These are phyloP conservation scores for Knufia fluminis DNA, from an alignment of 2,329 filamentous ascomycete genomes.

Conservation along the genomic window DNA sequence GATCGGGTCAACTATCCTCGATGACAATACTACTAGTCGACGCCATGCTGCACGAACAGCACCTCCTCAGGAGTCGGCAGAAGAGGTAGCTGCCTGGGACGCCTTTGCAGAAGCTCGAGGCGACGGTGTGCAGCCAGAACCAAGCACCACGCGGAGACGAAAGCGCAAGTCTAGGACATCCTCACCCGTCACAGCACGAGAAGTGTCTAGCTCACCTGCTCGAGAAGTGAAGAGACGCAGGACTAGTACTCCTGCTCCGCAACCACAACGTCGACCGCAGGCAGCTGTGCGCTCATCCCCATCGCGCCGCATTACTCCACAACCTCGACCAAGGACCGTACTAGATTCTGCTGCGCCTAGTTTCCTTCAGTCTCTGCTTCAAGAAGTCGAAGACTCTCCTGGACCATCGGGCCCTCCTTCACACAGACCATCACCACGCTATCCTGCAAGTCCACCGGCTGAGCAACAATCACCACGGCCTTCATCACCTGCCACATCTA, in stretches of 20 bases:
- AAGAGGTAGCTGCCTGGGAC: slow-evolving; percentile 81
- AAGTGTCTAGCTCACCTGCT: slow-evolving; percentile 7
- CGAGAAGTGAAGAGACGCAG: slow-evolving; percentile 19
- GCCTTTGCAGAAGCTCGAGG: slow-evolving; percentile 79
- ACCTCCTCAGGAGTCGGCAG: slow-evolving; percentile 58
- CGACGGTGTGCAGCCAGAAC: slow-evolving; percentile 41
- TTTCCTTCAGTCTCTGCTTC: slow-evolving; percentile 76
- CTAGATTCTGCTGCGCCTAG: slow-evolving; percentile 51
- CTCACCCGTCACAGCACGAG: slow-evolving; percentile 57
- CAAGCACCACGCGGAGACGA: slow-evolving; percentile 42
- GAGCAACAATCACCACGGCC: slow-evolving; percentile 32
- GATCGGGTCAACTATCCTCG: slow-evolving; percentile 50
- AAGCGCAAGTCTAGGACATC: slow-evolving; percentile 72
- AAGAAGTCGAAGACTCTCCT: slow-evolving; percentile 64
- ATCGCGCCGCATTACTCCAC: slow-evolving; percentile 26
- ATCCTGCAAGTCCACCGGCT: slow-evolving; percentile 26
- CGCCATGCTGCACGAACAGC: slow-evolving; percentile 31
- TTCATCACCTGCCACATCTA: slow-evolving; percentile 35
- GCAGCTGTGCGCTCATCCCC: slow-evolving; percentile 18
- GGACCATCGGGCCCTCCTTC: slow-evolving; percentile 28
- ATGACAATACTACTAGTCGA: slow-evolving; percentile 29
- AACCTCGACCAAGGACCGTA: slow-evolving; percentile 16
- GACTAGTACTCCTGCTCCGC: slow-evolving; percentile 12
- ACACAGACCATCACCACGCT: slow-evolving; percentile 19
- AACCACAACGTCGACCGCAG: slow-evolving; percentile 10